These are phyloP conservation scores for Vigna nakashimae DNA, from an alignment of 306 rosid genomes.

Conservation along the genomic window DNA sequence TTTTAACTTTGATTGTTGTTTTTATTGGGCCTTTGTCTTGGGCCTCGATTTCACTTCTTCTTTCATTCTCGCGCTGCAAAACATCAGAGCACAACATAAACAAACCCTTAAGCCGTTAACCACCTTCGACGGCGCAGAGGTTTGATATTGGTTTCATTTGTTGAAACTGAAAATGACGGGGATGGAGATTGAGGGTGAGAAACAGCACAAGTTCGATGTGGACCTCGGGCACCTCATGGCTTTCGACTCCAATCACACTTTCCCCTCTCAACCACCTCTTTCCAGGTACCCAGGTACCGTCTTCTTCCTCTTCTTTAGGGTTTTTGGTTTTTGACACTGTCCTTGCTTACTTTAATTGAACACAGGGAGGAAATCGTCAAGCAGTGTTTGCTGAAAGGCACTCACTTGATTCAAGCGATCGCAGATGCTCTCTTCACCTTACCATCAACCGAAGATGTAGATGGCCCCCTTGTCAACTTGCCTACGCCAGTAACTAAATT, in stretches of 20 bases:
- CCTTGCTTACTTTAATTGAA: background rate
- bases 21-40: too few relatives aligned
- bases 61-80: too few relatives aligned
- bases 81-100: too few relatives aligned
- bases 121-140: background rate
- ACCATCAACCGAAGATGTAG: slow-evolving; percentile 76
- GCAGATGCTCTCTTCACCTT: slow-evolving; percentile 70
- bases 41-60: too few relatives aligned
- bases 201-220: slow-evolving; percentile 47
- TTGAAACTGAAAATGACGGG: background rate
- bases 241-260: slow-evolving; percentile 56
- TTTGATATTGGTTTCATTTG: background rate
- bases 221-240: slow-evolving; percentile 86
- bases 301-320: background rate
- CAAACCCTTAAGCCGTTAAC: background rate
- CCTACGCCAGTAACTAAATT: slow-evolving; percentile 73
- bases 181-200: slow-evolving; percentile 46
- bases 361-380: slow-evolving; percentile 68
- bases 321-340: background rate
- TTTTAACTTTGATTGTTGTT: too few relatives aligned
- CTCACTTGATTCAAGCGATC: slow-evolving; percentile 80
- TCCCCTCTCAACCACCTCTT: slow-evolving; percentile 48
- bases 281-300: slow-evolving; percentile 28
- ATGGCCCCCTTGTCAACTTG: slow-evolving; percentile 83
- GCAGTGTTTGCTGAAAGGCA: slow-evolving; percentile 69